These are phyloP conservation scores for Brachypodium distachyon DNA, from an alignment of 202 grass and related monocot species.

Conservation along the genomic window DNA sequence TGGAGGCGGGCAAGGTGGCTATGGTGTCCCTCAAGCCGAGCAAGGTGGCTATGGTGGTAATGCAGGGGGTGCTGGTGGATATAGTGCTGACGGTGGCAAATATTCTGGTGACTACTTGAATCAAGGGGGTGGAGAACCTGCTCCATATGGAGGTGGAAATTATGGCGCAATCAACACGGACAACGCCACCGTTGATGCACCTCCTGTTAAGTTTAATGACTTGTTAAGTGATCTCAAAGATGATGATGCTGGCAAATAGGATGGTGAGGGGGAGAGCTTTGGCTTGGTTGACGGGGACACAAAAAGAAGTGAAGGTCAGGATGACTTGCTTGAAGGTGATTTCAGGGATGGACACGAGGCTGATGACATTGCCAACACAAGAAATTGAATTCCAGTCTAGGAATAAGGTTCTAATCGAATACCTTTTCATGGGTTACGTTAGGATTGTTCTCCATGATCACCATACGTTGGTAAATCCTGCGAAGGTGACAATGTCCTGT, in stretches of 20 bases:
- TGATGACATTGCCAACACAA: conserved; percentile 50
- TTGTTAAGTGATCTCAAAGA: conserved; percentile 31
- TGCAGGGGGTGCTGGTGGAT: not conserved
- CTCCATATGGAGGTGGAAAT: conserved; percentile 23
- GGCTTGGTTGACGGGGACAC: not conserved
- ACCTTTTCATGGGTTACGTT: not conserved
- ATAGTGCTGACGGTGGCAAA: conserved; percentile 12
- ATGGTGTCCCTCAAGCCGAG: not conserved
- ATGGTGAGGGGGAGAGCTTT: not conserved
- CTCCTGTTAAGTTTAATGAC: conserved; percentile 4
- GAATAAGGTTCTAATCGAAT: not conserved
- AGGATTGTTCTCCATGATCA: not conserved
- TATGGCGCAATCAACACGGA: not conserved
- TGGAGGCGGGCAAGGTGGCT: conserved; percentile 9
- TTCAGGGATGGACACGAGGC: conserved; percentile 48
- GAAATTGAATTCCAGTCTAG: conserved; percentile 5
- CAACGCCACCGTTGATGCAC: not conserved
- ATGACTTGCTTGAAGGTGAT: conserved; percentile 33
- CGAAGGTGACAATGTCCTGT: not conserved
- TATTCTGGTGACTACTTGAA: conserved; percentile 19
- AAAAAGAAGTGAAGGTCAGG: conserved; percentile 16
- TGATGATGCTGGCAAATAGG: conserved; percentile 6
- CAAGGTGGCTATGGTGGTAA: not conserved
- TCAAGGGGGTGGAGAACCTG: conserved; percentile 7
- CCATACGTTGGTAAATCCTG: not conserved